These are phyloP conservation scores for Penicillium nucicola DNA, from an alignment of 495 filamentous ascomycete species.

Conservation along the genomic window DNA sequence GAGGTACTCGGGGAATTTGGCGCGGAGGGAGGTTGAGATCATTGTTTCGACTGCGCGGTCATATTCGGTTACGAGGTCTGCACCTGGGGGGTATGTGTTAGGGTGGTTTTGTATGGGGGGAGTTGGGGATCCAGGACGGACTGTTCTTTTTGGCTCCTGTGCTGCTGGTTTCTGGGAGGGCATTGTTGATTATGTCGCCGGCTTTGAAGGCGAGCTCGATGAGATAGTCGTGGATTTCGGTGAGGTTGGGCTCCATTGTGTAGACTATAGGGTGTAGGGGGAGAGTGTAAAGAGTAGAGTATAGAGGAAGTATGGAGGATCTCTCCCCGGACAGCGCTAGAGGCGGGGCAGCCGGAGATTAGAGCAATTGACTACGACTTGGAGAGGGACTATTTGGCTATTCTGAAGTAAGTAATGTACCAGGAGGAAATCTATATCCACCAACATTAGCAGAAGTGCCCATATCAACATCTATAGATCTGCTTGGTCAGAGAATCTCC, in stretches of 20 bases:
- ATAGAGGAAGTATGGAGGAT: not conserved
- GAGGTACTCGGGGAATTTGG: constrained; percentile 62
- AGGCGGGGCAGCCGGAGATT: not conserved
- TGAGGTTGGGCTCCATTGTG: constrained; percentile 52
- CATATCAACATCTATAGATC: not conserved
- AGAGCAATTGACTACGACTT: not conserved
- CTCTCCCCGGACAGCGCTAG: not conserved
- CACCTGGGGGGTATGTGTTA: constrained; percentile 48
- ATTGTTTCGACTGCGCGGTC: constrained; percentile 79
- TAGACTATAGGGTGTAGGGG: not conserved
- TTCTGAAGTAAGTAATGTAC: no score
- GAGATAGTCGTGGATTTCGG: constrained; percentile 78
- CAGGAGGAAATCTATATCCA: no score
- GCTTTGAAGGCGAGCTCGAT: constrained; percentile 71
- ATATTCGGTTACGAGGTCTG: constrained; percentile 84
- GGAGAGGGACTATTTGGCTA: not conserved
- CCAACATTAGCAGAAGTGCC: no score
- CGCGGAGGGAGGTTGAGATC: constrained; percentile 60
- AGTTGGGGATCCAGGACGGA: constrained; percentile 29
- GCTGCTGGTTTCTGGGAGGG: constrained; percentile 61
- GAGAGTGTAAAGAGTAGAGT: not conserved
- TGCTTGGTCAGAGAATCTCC: not conserved
- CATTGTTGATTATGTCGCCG: constrained; percentile 75
- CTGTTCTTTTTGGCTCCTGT: constrained; percentile 84
- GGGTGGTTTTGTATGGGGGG: not conserved